phyloP scores from a whole-genome alignment of 208 protist species.

The Balamuthia mandrillaris region DNA sequence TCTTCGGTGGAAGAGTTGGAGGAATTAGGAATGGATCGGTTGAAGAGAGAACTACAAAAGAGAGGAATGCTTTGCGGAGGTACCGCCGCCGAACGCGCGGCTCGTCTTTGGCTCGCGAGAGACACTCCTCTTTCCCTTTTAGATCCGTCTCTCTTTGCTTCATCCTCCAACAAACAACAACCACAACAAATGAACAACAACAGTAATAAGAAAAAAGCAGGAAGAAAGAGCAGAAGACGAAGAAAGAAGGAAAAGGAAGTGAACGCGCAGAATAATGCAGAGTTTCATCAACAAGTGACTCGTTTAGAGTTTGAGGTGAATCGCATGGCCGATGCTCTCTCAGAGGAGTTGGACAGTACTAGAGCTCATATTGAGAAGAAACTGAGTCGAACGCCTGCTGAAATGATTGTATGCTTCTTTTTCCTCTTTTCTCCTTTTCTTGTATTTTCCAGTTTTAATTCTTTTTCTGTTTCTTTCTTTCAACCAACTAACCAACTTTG shows the following conservation, averaged over 20 bases:
- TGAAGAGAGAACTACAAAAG: constrained; percentile 33
- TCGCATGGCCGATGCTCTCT: neutral
- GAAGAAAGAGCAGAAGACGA: neutral
- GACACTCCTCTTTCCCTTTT: neutral
- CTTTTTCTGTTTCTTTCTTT: neutral
- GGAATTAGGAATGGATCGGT: neutral
- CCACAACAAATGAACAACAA: neutral
- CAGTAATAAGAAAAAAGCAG: too few relatives aligned
- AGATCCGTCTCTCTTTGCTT: neutral
- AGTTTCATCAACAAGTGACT: neutral
- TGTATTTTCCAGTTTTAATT: neutral
- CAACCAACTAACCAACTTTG: too few relatives aligned
- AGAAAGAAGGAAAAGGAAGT: constrained; percentile 28
- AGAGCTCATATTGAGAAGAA: constrained; percentile 30
- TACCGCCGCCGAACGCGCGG: constrained; percentile 3
- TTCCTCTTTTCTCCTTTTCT: neutral
- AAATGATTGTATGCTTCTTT: neutral
- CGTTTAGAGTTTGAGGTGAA: constrained; percentile 6
- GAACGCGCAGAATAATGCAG: neutral
- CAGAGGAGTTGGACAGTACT: constrained; percentile 12
- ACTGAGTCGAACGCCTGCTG: constrained; percentile 8
- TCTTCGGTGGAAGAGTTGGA: constrained; percentile 1
- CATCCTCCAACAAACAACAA: too few relatives aligned
- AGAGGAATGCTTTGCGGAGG: constrained; percentile 19
- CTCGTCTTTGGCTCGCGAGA: neutral